Conservation (phyloP, 768 basidiomycete genomes). For the Boletus edulis region DNA sequence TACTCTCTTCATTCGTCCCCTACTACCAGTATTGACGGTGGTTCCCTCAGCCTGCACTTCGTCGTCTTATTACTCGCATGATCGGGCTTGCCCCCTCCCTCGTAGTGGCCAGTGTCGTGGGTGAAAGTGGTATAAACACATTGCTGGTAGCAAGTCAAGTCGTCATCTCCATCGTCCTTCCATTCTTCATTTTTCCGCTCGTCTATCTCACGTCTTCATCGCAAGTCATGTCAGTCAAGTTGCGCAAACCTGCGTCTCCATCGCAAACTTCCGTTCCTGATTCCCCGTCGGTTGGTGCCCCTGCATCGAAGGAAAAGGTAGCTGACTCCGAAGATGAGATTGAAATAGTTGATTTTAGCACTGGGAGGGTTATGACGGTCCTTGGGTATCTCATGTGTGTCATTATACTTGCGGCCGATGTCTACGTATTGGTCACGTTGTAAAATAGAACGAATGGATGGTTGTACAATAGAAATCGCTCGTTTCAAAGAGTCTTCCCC, state of each 20-base stretch:
- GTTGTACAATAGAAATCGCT: neutral
- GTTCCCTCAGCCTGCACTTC: constrained; percentile 55
- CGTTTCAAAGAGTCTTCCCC: neutral
- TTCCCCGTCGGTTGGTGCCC: neutral
- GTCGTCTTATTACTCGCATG: constrained; percentile 80
- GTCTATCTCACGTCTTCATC: constrained; percentile 69
- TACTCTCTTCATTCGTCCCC: constrained; percentile 12
- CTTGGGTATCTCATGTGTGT: constrained; percentile 62
- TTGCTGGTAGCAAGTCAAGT: constrained; percentile 90
- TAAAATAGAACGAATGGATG: neutral
- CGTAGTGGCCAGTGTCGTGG: constrained; percentile 70
- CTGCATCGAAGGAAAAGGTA: constrained; percentile 1
- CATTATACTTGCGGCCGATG: constrained; percentile 66
- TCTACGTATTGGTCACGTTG: constrained; percentile 70
- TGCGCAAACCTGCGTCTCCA: neutral
- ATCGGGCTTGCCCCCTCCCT: constrained; percentile 83
- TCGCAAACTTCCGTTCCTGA: neutral
- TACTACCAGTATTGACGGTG: constrained; percentile 27
- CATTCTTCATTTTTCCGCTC: constrained; percentile 82
- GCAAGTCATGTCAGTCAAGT: constrained; percentile 64
- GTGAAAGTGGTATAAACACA: constrained; percentile 64
- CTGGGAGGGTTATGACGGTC: constrained; percentile 45
- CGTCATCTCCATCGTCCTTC: constrained; percentile 76
- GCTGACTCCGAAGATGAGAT: constrained; percentile 21
- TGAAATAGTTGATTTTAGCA: constrained; percentile 60